Evolutionary conservation across 495 filamentous ascomycete species (phyloP).

Genomic region (Penicillium canariense): DNA sequence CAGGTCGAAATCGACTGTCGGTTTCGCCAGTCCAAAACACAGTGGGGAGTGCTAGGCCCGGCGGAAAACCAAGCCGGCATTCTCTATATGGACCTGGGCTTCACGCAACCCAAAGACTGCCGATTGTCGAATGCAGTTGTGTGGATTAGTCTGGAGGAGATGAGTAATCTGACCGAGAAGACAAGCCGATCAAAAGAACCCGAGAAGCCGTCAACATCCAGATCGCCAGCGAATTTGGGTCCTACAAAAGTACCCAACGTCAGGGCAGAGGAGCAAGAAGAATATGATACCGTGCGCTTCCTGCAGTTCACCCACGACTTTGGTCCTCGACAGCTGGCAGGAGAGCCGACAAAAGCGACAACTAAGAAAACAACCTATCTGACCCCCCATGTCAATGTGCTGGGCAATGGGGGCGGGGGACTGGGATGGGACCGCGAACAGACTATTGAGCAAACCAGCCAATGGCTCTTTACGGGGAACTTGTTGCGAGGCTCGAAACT

Average conservation of each 20-base stretch:
- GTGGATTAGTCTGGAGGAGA: constrained; percentile 1
- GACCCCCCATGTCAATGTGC: constrained; percentile 4
- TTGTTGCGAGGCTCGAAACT: not conserved
- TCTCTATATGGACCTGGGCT: constrained; percentile 11
- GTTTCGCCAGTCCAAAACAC: constrained; percentile 5
- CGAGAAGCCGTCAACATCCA: too few relatives aligned
- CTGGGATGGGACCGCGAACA: constrained; percentile 4
- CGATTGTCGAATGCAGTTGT: constrained; percentile 7
- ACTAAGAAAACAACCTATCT: constrained; percentile 4
- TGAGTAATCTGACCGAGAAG: too few relatives aligned
- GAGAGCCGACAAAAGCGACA: constrained; percentile 2
- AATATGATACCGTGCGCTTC: not conserved
- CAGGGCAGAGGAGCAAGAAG: too few relatives aligned
- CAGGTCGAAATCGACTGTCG: constrained; percentile 12
- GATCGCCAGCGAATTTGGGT: too few relatives aligned
- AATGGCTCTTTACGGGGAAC: constrained; percentile 10
- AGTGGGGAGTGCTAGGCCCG: constrained; percentile 5
- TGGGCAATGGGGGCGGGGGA: constrained; percentile 4
- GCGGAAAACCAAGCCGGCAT: constrained; percentile 4
- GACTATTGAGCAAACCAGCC: not conserved
- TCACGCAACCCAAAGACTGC: constrained; percentile 7
- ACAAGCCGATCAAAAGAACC: too few relatives aligned
- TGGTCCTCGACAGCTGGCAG: constrained; percentile 1
- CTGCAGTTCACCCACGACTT: constrained; percentile 7
- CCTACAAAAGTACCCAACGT: too few relatives aligned